Evolutionary conservation across 2,329 filamentous ascomycete genomes (phyloP).

Genomic region (Chaetomiaceae sp.): DNA sequence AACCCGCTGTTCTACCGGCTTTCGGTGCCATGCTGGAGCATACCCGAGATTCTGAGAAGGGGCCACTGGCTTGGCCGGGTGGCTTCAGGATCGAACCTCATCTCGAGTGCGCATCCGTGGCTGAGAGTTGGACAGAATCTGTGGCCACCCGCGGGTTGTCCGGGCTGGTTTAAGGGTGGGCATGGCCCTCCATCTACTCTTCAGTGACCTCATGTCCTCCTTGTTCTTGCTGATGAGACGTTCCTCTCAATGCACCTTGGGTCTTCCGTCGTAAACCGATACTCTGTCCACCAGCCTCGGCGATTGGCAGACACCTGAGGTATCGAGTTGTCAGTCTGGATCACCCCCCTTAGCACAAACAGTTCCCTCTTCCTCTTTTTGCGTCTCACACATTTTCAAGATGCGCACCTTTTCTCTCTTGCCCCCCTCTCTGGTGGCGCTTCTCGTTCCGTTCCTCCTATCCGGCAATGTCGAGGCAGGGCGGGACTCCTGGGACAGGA

Average conservation of each 20-base stretch:
- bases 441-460: slow-evolving; percentile 4
- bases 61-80: slow-evolving; percentile 6
- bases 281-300: background rate
- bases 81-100: slow-evolving; percentile 8
- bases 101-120: background rate
- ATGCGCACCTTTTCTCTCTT: slow-evolving; percentile 6
- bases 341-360: background rate
- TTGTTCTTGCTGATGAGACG: background rate
- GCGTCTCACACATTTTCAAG: background rate
- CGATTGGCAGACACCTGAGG: slow-evolving; percentile 1
- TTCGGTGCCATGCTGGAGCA: background rate
- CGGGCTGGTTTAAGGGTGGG: slow-evolving; percentile 12
- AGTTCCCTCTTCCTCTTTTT: background rate
- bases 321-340: background rate
- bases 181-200: slow-evolving; percentile 3
- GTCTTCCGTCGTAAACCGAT: background rate
- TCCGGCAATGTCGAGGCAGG: slow-evolving; percentile 1
- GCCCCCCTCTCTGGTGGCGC: slow-evolving; percentile 8
- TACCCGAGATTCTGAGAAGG: background rate
- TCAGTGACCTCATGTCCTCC: background rate
- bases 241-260: background rate
- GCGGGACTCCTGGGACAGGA: slow-evolving; percentile 2
- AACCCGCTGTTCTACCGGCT: background rate
- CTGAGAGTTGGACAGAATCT: background rate
- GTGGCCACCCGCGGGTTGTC: background rate